Conservation (phyloP, 345 rosid genomes). For the Salix arbutifolia region DNA sequence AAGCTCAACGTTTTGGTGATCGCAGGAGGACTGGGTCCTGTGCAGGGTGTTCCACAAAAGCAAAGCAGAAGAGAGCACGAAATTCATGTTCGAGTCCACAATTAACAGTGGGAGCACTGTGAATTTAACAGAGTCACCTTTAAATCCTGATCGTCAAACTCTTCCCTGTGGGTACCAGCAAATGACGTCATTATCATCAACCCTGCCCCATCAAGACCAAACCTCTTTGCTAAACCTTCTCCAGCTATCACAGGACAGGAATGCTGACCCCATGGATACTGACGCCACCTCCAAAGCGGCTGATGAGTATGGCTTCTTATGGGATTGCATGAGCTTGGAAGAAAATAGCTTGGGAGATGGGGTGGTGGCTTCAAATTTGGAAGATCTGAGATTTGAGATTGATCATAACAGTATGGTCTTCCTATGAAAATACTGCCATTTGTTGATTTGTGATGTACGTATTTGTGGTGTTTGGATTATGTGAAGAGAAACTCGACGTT, state of each 20-base stretch:
- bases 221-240: slow-evolving; percentile 38
- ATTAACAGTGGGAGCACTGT: slow-evolving; percentile 4
- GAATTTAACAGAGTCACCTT: slow-evolving; percentile 21
- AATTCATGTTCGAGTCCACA: slow-evolving; percentile 27
- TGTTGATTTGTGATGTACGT: slow-evolving; percentile 9
- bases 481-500: not conserved
- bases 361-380: slow-evolving; percentile 39
- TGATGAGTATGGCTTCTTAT: slow-evolving; percentile 43
- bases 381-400: slow-evolving; percentile 37
- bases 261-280: not conserved
- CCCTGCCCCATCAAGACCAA: slow-evolving; percentile 26
- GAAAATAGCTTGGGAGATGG: slow-evolving; percentile 33
- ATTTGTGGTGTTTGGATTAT: not conserved
- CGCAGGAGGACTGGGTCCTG: slow-evolving; percentile 92
- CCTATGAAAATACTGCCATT: slow-evolving; percentile 21
- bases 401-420: slow-evolving; percentile 35
- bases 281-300: slow-evolving; percentile 32
- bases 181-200: slow-evolving; percentile 21
- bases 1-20: not conserved
- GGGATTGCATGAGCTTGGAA: slow-evolving; percentile 46
- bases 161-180: slow-evolving; percentile 28
- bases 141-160: not conserved
- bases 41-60: slow-evolving; percentile 86
- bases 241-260: slow-evolving; percentile 32
- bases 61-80: slow-evolving; percentile 38